phyloP scores from a whole-genome alignment of 2,329 filamentous ascomycete species.

The Diaporthe humulicola region DNA sequence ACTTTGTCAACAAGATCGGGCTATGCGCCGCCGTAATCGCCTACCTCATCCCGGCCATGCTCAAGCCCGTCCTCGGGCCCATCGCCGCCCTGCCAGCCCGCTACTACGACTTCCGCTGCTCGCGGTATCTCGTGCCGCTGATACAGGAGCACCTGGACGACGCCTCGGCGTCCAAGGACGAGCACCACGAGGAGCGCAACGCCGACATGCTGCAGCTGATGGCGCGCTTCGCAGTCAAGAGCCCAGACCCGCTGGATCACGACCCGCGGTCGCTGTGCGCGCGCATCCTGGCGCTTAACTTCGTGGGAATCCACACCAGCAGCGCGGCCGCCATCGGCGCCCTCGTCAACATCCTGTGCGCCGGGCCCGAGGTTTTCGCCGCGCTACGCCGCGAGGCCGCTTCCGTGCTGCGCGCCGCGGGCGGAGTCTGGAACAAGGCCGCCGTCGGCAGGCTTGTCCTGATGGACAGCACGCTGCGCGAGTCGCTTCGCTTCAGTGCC shows the following conservation, averaged over 20 bases:
- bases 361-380: background rate
- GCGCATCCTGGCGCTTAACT: slow-evolving; percentile 13
- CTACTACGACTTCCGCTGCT: slow-evolving; percentile 7
- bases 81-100: slow-evolving; percentile 3
- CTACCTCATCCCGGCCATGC: slow-evolving; percentile 1
- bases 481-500: slow-evolving; percentile 55
- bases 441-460: slow-evolving; percentile 51
- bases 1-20: slow-evolving; percentile 1
- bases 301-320: slow-evolving; percentile 5
- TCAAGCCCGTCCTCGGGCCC: slow-evolving; percentile 3
- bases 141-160: slow-evolving; percentile 4
- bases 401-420: background rate
- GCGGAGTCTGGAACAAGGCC: slow-evolving; percentile 49
- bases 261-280: background rate
- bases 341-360: background rate
- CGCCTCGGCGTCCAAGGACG: background rate
- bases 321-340: background rate
- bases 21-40: background rate
- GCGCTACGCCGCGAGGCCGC: background rate
- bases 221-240: slow-evolving; percentile 17
- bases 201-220: slow-evolving; percentile 12
- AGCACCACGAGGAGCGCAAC: background rate
- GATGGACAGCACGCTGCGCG: slow-evolving; percentile 56
- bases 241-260: background rate
- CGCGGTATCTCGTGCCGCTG: background rate